Evolutionary conservation across 495 filamentous ascomycete genomes (phyloP).

Genomic region (Trichocladium antarcticum): DNA sequence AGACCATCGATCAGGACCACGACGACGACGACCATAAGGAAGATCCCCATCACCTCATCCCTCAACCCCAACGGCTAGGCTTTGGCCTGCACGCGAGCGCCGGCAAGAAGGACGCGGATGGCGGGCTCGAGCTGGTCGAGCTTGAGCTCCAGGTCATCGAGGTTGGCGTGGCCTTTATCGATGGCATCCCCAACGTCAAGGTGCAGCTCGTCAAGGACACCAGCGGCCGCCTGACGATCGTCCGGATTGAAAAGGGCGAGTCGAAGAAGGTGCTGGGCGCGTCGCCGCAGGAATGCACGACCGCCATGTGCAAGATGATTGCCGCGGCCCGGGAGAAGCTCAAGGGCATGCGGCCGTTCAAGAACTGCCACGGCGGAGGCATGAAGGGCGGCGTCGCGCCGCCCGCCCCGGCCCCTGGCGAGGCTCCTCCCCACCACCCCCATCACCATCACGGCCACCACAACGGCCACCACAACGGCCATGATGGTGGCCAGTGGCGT

Average conservation of each 20-base stretch:
- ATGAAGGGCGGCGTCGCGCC: constrained; percentile 4
- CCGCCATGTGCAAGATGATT: constrained; percentile 37
- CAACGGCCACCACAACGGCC: neutral
- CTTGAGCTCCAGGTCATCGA: constrained; percentile 41
- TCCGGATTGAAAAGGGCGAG: constrained; percentile 20
- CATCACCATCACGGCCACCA: constrained; percentile 8
- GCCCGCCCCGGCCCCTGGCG: neutral
- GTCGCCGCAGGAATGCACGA: constrained; percentile 30
- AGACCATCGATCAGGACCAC: constrained; percentile 13
- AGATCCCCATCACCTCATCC: constrained; percentile 8
- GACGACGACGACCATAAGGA: constrained; percentile 8
- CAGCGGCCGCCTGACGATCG: constrained; percentile 35
- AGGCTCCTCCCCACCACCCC: constrained; percentile 9
- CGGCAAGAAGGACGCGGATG: constrained; percentile 22
- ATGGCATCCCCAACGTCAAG: constrained; percentile 37
- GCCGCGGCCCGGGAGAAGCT: constrained; percentile 33
- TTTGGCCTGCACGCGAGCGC: constrained; percentile 25
- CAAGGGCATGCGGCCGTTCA: constrained; percentile 21
- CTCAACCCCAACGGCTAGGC: constrained; percentile 26
- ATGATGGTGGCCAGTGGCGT: neutral
- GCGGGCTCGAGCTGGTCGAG: constrained; percentile 30
- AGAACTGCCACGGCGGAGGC: constrained; percentile 14
- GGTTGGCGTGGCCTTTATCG: constrained; percentile 35
- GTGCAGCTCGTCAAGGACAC: constrained; percentile 36
- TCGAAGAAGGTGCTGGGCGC: constrained; percentile 7